These are phyloP conservation scores for Hemileccinum rubropunctum DNA, from an alignment of 768 basidiomycete species.

Conservation along the genomic window DNA sequence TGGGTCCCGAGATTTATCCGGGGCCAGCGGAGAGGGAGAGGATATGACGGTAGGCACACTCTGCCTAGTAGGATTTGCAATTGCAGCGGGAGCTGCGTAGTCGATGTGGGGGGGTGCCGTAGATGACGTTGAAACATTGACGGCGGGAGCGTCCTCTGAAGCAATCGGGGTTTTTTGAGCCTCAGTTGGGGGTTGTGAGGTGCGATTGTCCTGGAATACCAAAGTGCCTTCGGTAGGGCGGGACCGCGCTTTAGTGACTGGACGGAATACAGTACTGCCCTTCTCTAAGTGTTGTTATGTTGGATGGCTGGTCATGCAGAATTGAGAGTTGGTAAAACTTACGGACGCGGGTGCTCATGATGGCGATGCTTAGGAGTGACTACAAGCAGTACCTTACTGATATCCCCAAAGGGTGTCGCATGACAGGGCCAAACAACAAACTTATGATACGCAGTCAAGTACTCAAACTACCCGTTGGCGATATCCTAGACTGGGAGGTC, in stretches of 20 bases:
- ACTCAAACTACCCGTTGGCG: constrained; percentile 52
- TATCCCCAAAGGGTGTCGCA: too few relatives aligned
- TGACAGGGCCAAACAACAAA: constrained; percentile 29
- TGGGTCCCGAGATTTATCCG: not conserved
- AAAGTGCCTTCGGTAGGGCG: constrained; percentile 34
- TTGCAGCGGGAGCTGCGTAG: not conserved
- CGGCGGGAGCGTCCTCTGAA: not conserved
- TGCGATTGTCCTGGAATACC: constrained; percentile 12
- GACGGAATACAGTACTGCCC: constrained; percentile 65
- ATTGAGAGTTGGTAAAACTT: constrained; percentile 35
- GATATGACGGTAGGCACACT: constrained; percentile 19
- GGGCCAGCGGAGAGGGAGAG: constrained; percentile 12
- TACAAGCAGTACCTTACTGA: too few relatives aligned
- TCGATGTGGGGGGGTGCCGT: constrained; percentile 3
- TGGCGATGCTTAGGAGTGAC: too few relatives aligned
- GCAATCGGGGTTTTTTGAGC: not conserved
- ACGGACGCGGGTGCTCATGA: constrained; percentile 57
- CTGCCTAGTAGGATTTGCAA: constrained; percentile 1
- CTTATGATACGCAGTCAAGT: constrained; percentile 29
- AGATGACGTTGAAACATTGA: constrained; percentile 2
- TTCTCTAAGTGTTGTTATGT: constrained; percentile 49
- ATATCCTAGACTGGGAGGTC: constrained; percentile 59
- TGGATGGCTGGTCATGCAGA: not conserved
- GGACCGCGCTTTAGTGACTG: constrained; percentile 55
- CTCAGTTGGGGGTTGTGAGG: constrained; percentile 10